These are phyloP conservation scores for Cladophialophora chaetospira DNA, from an alignment of 2,329 filamentous ascomycete species.

Conservation along the genomic window DNA sequence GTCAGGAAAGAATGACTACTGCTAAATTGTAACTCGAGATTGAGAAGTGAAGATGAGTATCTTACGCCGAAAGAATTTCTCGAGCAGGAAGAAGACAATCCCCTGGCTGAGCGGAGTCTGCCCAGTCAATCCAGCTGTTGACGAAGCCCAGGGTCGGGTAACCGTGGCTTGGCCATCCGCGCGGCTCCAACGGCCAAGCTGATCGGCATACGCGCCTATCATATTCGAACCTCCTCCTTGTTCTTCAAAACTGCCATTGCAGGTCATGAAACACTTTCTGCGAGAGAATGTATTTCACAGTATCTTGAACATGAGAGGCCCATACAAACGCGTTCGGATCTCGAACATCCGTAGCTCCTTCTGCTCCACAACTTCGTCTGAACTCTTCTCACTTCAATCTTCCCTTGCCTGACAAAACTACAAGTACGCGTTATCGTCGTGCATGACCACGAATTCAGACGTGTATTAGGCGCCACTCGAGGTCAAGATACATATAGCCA, in stretches of 20 bases:
- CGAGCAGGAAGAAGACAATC: not conserved
- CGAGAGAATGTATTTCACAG: slow-evolving; percentile 11
- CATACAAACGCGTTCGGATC: slow-evolving; percentile 15
- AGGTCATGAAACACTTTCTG: slow-evolving; percentile 22
- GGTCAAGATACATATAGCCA: not conserved
- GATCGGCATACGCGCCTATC: not conserved
- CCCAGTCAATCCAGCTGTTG: not conserved
- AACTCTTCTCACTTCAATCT: slow-evolving; percentile 1
- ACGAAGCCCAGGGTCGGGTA: slow-evolving; percentile 3
- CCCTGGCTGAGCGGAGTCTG: slow-evolving; percentile 1
- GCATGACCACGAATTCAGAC: not conserved
- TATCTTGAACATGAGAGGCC: slow-evolving; percentile 3
- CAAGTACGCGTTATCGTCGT: not conserved
- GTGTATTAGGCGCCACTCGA: not conserved
- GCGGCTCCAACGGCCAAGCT: slow-evolving; percentile 6
- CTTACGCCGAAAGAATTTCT: not conserved
- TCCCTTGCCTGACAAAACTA: not conserved
- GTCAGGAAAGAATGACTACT: no score
- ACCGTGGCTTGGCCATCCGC: slow-evolving; percentile 11
- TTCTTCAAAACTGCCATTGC: not conserved
- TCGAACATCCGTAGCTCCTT: slow-evolving; percentile 14
- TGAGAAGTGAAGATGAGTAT: not conserved
- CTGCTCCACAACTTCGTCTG: slow-evolving; percentile 16
- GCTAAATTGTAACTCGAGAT: not conserved
- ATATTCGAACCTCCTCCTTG: not conserved